Evolutionary conservation across 179 eudicot genomes (phyloP).

Genomic region (Silene noctiflora): DNA sequence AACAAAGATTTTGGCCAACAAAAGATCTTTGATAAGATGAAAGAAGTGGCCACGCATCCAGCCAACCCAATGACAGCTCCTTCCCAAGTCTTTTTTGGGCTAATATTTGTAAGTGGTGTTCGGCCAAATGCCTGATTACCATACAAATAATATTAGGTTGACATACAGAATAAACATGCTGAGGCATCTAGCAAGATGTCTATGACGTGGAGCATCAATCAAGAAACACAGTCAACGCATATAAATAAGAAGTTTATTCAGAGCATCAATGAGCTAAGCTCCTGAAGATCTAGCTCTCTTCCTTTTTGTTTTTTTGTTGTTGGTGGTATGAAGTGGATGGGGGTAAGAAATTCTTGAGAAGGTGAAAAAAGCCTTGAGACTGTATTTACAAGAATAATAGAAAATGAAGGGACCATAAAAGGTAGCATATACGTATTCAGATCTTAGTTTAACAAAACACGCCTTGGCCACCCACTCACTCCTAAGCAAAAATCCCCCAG

Average conservation of each 20-base stretch:
- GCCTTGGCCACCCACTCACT: too few species aligned
- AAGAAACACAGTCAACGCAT: background rate
- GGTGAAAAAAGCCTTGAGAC: too few species aligned
- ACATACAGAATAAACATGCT: background rate
- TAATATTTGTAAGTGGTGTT: constrained; percentile 73
- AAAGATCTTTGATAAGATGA: constrained; percentile 54
- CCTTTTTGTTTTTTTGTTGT: background rate
- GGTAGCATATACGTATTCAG: too few species aligned
- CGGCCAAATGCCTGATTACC: constrained; percentile 77
- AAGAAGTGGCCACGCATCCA: constrained; percentile 78
- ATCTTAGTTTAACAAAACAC: too few species aligned
- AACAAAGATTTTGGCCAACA: constrained; percentile 71
- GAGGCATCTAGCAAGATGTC: background rate
- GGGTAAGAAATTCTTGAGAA: background rate
- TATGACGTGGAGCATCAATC: background rate
- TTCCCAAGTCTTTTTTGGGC: constrained; percentile 99
- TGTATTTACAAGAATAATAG: too few species aligned
- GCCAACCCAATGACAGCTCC: constrained; percentile 81
- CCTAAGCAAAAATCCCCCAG: too few species aligned
- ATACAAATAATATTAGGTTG: constrained; percentile 6
- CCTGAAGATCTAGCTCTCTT: background rate
- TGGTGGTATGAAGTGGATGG: background rate
- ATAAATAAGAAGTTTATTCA: background rate
- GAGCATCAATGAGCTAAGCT: background rate
- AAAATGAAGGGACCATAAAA: too few species aligned